Evolutionary conservation across 176 grass and related monocot genomes (phyloP).

Genomic region (Juncus effusus): DNA sequence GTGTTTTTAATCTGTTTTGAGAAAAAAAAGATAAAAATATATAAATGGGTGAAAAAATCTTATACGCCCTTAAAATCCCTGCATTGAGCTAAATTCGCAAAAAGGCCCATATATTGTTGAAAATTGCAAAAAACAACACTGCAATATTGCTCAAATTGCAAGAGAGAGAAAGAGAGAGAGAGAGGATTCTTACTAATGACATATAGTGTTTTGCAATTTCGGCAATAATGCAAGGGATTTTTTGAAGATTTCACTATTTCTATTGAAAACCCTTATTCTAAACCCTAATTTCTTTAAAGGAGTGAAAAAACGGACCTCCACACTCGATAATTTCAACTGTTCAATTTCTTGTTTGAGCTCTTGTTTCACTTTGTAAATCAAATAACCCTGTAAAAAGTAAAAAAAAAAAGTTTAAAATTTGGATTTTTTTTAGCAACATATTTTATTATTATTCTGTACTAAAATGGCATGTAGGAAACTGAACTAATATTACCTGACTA

Average conservation of each 20-base stretch:
- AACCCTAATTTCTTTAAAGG: too few species aligned
- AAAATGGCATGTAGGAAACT: too few species aligned
- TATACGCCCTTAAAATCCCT: too few species aligned
- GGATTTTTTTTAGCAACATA: constrained; percentile 1
- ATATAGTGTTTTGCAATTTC: too few species aligned
- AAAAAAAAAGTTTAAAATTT: neutral
- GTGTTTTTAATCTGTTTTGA: constrained; percentile 59
- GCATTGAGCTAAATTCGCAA: too few species aligned
- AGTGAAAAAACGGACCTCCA: constrained; percentile 62
- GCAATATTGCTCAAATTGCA: too few species aligned
- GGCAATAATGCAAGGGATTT: neutral
- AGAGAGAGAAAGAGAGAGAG: too few species aligned
- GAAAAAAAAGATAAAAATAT: constrained; percentile 9
- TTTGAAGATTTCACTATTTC: neutral
- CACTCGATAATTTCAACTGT: constrained; percentile 64
- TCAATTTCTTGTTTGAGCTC: constrained; percentile 93
- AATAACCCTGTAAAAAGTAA: constrained; percentile 38
- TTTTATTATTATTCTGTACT: neutral
- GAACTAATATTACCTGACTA: constrained; percentile 55
- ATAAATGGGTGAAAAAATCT: neutral
- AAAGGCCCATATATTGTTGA: too few species aligned
- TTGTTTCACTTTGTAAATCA: constrained; percentile 74
- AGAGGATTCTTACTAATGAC: too few species aligned
- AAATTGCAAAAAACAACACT: too few species aligned
- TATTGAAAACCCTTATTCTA: too few species aligned